Conservation (phyloP, 2,329 filamentous ascomycete genomes). For the Phoma sp. region DNA sequence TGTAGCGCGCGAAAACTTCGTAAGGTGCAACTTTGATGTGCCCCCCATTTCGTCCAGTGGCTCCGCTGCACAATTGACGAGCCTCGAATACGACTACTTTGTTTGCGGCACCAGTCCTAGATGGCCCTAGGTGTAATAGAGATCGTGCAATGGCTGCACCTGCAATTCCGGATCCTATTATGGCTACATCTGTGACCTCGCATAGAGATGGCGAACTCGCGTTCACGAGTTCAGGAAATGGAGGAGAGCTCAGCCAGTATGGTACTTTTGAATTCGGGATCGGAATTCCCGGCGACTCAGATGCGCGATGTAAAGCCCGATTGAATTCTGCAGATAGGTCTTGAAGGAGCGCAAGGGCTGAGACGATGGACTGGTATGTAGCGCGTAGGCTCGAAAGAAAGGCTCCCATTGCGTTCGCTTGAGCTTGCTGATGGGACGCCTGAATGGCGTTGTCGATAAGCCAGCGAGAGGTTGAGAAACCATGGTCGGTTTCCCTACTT, state of each 20-base stretch:
- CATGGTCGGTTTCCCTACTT: no score
- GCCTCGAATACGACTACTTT: slow-evolving; percentile 51
- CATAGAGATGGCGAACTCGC: slow-evolving; percentile 28
- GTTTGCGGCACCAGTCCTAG: not conserved
- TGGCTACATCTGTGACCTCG: slow-evolving; percentile 54
- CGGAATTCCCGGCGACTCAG: not conserved
- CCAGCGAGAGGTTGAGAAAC: no score
- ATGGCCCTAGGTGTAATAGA: slow-evolving; percentile 25
- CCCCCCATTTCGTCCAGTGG: slow-evolving; percentile 42
- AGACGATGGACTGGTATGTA: no score
- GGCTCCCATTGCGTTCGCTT: no score
- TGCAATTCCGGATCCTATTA: slow-evolving; percentile 64
- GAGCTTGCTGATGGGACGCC: no score
- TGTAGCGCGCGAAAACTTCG: slow-evolving; percentile 16
- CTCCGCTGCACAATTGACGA: slow-evolving; percentile 33
- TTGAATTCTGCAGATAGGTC: not conserved
- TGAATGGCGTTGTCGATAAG: no score
- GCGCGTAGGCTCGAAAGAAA: no score
- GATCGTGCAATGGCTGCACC: slow-evolving; percentile 51
- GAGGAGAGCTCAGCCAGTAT: not conserved
- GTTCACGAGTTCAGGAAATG: not conserved
- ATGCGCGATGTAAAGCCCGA: not conserved
- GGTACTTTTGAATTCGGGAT: not conserved
- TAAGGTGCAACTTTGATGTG: slow-evolving; percentile 20
- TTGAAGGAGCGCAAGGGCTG: not conserved